These are phyloP conservation scores for Phaffia rhodozyma DNA, from an alignment of 1,284 basidiomycete genomes.

Conservation along the genomic window DNA sequence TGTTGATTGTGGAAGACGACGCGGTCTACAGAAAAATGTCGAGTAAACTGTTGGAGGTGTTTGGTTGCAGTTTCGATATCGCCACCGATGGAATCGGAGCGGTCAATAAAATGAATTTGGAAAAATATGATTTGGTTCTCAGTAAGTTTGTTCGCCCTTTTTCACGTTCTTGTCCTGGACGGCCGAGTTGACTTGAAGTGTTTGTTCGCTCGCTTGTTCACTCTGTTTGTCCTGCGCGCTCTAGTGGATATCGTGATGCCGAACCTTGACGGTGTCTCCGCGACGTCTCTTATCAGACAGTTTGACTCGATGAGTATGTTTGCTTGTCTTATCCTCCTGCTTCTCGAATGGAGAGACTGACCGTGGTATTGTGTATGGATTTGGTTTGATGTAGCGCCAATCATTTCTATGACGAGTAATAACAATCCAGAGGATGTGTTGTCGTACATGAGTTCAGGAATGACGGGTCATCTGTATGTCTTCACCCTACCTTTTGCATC, in stretches of 20 bases:
- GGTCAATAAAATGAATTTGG: slow-evolving; percentile 89
- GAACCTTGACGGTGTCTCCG: slow-evolving; percentile 76
- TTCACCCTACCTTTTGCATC: background rate
- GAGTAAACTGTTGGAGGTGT: slow-evolving; percentile 88
- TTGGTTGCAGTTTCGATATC: slow-evolving; percentile 87
- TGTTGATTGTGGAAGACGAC: slow-evolving; percentile 90
- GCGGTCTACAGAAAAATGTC: slow-evolving; percentile 76
- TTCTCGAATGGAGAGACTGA: background rate
- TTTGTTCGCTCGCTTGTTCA: background rate
- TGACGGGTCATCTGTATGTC: slow-evolving; percentile 29
- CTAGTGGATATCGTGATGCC: slow-evolving; percentile 80
- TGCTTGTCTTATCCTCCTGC: background rate
- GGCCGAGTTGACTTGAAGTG: background rate
- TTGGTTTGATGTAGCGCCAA: slow-evolving; percentile 50
- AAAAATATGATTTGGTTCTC: slow-evolving; percentile 82
- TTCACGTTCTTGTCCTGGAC: background rate
- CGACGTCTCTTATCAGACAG: slow-evolving; percentile 83
- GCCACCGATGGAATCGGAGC: slow-evolving; percentile 87
- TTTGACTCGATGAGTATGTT: slow-evolving; percentile 58
- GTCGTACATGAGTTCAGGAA: slow-evolving; percentile 54
- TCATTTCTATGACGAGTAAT: slow-evolving; percentile 94
- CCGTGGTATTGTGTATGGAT: background rate
- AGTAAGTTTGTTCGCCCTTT: slow-evolving; percentile 41
- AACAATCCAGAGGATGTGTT: slow-evolving; percentile 81
- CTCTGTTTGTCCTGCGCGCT: background rate